Evolutionary conservation across 768 basidiomycete genomes (phyloP).

Genomic region (Trametopsis cervina): DNA sequence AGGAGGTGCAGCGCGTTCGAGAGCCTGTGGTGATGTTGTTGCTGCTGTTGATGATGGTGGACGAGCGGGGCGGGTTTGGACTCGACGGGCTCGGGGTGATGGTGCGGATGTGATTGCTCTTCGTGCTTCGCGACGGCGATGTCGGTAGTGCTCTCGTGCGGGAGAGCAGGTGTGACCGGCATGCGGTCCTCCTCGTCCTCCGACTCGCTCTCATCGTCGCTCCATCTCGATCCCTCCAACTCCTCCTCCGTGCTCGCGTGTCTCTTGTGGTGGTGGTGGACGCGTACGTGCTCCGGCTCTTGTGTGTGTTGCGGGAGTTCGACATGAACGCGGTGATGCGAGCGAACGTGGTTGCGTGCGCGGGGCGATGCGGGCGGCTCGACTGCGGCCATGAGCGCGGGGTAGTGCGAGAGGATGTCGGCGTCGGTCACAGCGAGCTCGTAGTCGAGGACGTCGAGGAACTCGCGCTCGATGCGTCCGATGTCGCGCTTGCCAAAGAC

Average conservation of each 20-base stretch:
- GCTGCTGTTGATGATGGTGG: not conserved
- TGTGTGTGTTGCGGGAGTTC: too few relatives aligned
- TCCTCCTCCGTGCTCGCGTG: not conserved
- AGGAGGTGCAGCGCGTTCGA: slow-evolving; percentile 19
- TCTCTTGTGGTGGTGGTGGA: not conserved
- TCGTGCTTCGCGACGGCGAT: too few relatives aligned
- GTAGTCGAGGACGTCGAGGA: slow-evolving; percentile 73
- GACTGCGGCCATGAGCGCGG: slow-evolving; percentile 25
- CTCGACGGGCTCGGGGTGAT: not conserved
- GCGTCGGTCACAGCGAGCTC: slow-evolving; percentile 59
- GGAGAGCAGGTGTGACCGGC: not conserved
- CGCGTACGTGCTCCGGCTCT: not conserved
- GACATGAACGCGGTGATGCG: slow-evolving; percentile 5
- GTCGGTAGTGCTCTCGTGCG: not conserved
- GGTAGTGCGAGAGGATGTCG: slow-evolving; percentile 48
- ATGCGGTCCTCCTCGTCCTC: not conserved
- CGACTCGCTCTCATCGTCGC: not conserved
- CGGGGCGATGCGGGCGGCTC: slow-evolving; percentile 21
- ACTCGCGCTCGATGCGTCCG: slow-evolving; percentile 77
- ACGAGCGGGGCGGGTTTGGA: not conserved
- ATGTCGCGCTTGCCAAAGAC: slow-evolving; percentile 79
- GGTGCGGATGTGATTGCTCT: not conserved
- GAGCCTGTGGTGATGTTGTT: slow-evolving; percentile 8
- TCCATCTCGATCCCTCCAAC: not conserved
- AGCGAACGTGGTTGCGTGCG: slow-evolving; percentile 14